Conservation (phyloP, 2,329 filamentous ascomycete genomes). For the Colletotrichum plurivorum region DNA sequence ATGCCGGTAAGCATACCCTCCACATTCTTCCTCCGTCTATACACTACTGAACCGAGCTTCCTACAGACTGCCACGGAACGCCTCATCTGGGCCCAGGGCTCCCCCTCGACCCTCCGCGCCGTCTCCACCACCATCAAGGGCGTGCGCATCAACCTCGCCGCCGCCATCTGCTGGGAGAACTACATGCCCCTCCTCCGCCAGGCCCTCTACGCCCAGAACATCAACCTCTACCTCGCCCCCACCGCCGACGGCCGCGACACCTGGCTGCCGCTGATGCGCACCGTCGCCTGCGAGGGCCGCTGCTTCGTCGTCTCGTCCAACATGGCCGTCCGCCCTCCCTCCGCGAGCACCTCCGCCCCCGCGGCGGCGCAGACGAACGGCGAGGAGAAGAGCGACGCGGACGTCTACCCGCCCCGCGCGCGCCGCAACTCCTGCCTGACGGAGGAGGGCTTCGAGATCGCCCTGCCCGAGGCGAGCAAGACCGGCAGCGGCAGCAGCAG, state of each 20-base stretch:
- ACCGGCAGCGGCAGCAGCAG: slow-evolving; percentile 30
- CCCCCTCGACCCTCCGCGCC: slow-evolving; percentile 82
- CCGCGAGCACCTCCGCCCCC: background rate
- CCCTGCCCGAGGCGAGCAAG: slow-evolving; percentile 50
- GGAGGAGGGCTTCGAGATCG: slow-evolving; percentile 64
- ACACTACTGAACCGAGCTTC: background rate
- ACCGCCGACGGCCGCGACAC: slow-evolving; percentile 88
- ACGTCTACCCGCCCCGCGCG: slow-evolving; percentile 17
- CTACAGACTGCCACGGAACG: slow-evolving; percentile 81
- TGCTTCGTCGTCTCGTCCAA: slow-evolving; percentile 90
- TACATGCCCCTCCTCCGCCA: slow-evolving; percentile 94
- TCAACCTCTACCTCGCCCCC: slow-evolving; percentile 92
- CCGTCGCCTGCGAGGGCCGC: slow-evolving; percentile 84
- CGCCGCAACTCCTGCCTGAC: slow-evolving; percentile 59
- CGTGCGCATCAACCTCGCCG: slow-evolving; percentile 83
- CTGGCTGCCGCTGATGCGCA: slow-evolving; percentile 87
- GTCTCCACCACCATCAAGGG: slow-evolving; percentile 85
- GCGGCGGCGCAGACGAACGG: background rate
- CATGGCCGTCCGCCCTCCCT: slow-evolving; percentile 78
- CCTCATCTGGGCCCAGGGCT: slow-evolving; percentile 90
- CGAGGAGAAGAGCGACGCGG: slow-evolving; percentile 2
- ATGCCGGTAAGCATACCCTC: slow-evolving; percentile 77
- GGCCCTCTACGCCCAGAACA: slow-evolving; percentile 87
- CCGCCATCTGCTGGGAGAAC: slow-evolving; percentile 97
- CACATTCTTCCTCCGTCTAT: no score